These are phyloP conservation scores for Lentinula guzmanii DNA, from an alignment of 768 basidiomycete genomes.

Conservation along the genomic window DNA sequence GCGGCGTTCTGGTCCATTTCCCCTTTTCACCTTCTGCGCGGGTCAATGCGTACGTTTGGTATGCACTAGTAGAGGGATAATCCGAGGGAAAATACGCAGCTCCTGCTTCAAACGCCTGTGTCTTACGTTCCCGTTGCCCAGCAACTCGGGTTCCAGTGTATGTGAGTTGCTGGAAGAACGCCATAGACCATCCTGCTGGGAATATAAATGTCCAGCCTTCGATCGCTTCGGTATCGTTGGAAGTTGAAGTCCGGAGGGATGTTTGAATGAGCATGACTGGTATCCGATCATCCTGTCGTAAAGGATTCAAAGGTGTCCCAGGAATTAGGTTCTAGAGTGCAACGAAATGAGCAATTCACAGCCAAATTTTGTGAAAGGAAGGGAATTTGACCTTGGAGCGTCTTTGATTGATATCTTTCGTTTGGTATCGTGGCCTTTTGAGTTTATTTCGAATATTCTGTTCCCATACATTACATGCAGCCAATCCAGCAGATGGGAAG, in stretches of 20 bases:
- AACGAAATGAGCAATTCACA: neutral
- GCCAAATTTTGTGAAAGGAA: neutral
- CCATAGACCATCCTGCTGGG: constrained; percentile 87
- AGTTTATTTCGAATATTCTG: constrained; percentile 43
- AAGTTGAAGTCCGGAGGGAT: constrained; percentile 42
- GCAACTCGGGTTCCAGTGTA: constrained; percentile 81
- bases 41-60: constrained; percentile 39
- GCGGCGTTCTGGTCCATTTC: constrained; percentile 76
- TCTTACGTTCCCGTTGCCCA: constrained; percentile 78
- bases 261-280: constrained; percentile 82
- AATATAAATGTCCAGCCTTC: constrained; percentile 88
- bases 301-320: constrained; percentile 62
- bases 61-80: constrained; percentile 56
- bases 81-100: constrained; percentile 75
- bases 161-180: constrained; percentile 78
- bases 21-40: constrained; percentile 48
- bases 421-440: constrained; percentile 63
- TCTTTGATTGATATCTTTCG: constrained; percentile 83
- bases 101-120: constrained; percentile 81
- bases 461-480: constrained; percentile 74
- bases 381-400: constrained; percentile 52
- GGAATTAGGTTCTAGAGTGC: constrained; percentile 62
- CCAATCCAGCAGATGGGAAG: constrained; percentile 53
- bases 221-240: constrained; percentile 33
- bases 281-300: constrained; percentile 74